Base-by-base conservation (phyloP, 805 yeast species). In the Wickerhamiella sergipiensis region DNA sequence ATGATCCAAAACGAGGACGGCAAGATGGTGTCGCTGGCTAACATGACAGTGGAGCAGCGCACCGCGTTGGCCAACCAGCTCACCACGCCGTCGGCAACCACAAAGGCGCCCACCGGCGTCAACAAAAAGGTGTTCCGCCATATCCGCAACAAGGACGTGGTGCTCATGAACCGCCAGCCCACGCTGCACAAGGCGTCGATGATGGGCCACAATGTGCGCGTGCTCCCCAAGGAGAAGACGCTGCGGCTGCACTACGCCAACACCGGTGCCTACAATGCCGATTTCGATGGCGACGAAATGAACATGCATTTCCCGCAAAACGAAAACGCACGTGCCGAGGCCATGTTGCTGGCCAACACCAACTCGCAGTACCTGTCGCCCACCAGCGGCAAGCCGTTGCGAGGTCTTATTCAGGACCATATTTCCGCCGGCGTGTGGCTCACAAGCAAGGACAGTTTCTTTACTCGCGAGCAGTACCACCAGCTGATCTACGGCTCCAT, bases 201-300 rank as follows among this genome's bases (percentile, higher is more conserved):
- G 96, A 92, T 92, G 99, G 98, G 98, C 59, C 99, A 92, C 70
- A 85, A 83, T 64, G 98, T 92, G 44, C 79, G 96, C 62, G 98
- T 92, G 31, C 74, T 92, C 59, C 98, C 97, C 4, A 95, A 95
- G 53, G 98, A 92, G 66, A 92, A 92, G 74, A 94, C 98, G 3
- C 73, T 92, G 61, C 80, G 99, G 64, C 73, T 92, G 68, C 99
- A 92, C 68, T 92, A 92, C 69, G 99, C 99, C 61, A 92, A 92
- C 69, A 92, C 98, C 45, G 97, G 97, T 71, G 97, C 98, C 44
- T 92, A 90, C 71, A 90, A 90, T 67, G 97, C 97, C 40, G 98
- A 90, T 77, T 90, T 92, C 62, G 98, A 90, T 71, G 98, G 98
- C 75, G 98, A 90, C 70, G 98, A 90, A 73, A 90, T 90, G 98